Evolutionary conservation across 768 basidiomycete genomes (phyloP).

Genomic region (Peribolospora baueri): DNA sequence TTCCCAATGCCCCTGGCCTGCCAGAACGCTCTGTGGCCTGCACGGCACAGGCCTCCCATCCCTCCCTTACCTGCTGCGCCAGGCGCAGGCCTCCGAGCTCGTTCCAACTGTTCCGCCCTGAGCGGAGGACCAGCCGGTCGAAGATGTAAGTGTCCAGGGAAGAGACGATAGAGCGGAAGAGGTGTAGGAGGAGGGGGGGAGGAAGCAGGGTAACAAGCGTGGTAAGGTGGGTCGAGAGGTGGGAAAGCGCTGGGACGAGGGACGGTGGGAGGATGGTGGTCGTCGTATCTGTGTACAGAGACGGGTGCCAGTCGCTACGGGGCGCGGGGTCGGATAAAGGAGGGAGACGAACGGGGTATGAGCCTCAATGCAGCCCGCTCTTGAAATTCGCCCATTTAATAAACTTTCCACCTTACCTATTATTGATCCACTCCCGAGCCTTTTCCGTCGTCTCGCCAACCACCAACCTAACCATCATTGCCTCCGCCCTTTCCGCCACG

Average conservation of each 20-base stretch:
- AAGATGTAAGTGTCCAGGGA: slow-evolving; percentile 52
- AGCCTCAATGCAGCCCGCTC: slow-evolving; percentile 16
- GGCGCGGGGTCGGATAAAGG: slow-evolving; percentile 2
- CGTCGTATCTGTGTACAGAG: background rate
- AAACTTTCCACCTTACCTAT: too few species aligned
- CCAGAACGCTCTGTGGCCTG: slow-evolving; percentile 33
- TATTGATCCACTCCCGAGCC: too few species aligned
- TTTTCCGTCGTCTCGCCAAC: too few species aligned
- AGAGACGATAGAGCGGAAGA: slow-evolving; percentile 53
- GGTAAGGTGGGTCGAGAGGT: slow-evolving; percentile 53
- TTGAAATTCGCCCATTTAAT: background rate
- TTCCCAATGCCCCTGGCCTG: slow-evolving; percentile 24
- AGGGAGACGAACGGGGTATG: slow-evolving; percentile 9
- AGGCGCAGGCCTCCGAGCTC: slow-evolving; percentile 37
- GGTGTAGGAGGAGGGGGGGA: slow-evolving; percentile 27
- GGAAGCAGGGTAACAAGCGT: slow-evolving; percentile 45
- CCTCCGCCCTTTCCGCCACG: too few species aligned
- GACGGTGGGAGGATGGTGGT: slow-evolving; percentile 31
- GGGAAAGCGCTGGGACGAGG: slow-evolving; percentile 48
- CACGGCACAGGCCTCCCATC: slow-evolving; percentile 34
- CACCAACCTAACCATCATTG: too few species aligned
- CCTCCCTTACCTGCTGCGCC: slow-evolving; percentile 53
- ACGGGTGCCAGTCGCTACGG: background rate
- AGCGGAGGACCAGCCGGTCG: slow-evolving; percentile 57
- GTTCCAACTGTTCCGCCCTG: slow-evolving; percentile 38